Evolutionary conservation across 257 asterid species (phyloP), one percentile per base, ranked within the genome.

Genomic region (Solanum dulcamara): DNA sequence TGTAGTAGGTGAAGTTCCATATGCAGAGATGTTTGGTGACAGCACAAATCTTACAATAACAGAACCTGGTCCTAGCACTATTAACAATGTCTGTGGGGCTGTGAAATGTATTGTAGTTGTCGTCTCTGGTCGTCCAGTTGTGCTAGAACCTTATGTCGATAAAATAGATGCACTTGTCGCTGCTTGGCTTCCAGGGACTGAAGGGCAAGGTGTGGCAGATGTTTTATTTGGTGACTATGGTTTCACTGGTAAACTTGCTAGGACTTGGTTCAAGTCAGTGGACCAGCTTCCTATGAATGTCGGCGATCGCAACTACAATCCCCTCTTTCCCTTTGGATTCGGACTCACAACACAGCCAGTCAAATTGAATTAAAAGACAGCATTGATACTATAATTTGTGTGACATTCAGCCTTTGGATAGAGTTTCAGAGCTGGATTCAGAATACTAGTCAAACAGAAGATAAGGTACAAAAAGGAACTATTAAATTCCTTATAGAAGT

Each of bases 201-300:
- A 86, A 86, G 88, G 88, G 2, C 84, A 86, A 51, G 88, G 88
- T 72, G 88, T 86, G 60, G 66, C 88, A 17, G 86, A 82, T 71
- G 88, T 35, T 60, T 80, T 86, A 38, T 86, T 86, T 46, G 88
- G 88, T 26, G 88, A 82, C 38, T 86, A 81, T 81, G 83, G 83
- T 35, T 81, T 86, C 81, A 35, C 80, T 24, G 88, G 88, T 10
- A 86, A 86, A 70, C 85, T 86, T 82, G 33, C 88, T 7, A 81
- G 86, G 7, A 86, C 83, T 55, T 86, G 88, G 88, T 86, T 86
- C 80, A 86, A 86, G 86, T 67, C 85, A 22, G 88, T 86, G 4
- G 68, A 86, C 17, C 86, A 86, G 67, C 88, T 86, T n/a, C 88
- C 88, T 11, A 86, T 86, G 88, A 86, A 86, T 30, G 88, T 86